Conservation (phyloP, 2,329 filamentous ascomycete species). For the Fusarium sarcochroum region DNA sequence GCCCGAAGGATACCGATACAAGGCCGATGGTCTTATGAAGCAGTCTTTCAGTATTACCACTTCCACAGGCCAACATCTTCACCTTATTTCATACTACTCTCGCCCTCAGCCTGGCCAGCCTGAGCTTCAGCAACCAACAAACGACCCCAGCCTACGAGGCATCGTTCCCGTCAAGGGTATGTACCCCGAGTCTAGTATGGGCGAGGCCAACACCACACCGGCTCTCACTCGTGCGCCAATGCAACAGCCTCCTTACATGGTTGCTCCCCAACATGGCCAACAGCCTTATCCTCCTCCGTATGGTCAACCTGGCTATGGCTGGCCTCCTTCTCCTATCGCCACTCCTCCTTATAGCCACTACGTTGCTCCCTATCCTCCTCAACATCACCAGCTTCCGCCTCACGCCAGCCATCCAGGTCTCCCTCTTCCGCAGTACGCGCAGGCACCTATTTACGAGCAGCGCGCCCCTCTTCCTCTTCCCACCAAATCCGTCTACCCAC, state of each 20-base stretch:
- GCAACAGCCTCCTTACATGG: constrained; percentile 60
- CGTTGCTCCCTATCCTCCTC: constrained; percentile 55
- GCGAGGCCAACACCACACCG: constrained; percentile 84
- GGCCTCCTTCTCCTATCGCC: constrained; percentile 69
- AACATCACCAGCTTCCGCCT: constrained; percentile 49
- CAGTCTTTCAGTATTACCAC: constrained; percentile 99
- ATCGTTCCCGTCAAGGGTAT: constrained; percentile 93
- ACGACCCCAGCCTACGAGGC: constrained; percentile 82
- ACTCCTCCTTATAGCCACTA: constrained; percentile 69
- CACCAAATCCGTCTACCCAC: constrained; percentile 53
- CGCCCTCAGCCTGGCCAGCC: constrained; percentile 80
- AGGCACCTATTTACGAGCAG: constrained; percentile 53
- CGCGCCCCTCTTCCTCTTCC: constrained; percentile 55
- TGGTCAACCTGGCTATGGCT: constrained; percentile 62
- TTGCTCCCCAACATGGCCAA: constrained; percentile 53
- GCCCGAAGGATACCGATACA: constrained; percentile 93
- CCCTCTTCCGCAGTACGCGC: constrained; percentile 48
- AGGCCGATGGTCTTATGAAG: constrained; percentile 98
- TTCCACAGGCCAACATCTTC: constrained; percentile 87
- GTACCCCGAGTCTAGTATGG: constrained; percentile 96
- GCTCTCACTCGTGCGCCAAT: constrained; percentile 84
- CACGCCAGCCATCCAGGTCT: constrained; percentile 49
- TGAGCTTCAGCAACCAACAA: constrained; percentile 84
- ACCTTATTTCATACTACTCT: constrained; percentile 97
- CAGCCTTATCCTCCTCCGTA: constrained; percentile 58